These are phyloP conservation scores for Arachis monticola DNA, from an alignment of 331 rosid species.

Conservation along the genomic window DNA sequence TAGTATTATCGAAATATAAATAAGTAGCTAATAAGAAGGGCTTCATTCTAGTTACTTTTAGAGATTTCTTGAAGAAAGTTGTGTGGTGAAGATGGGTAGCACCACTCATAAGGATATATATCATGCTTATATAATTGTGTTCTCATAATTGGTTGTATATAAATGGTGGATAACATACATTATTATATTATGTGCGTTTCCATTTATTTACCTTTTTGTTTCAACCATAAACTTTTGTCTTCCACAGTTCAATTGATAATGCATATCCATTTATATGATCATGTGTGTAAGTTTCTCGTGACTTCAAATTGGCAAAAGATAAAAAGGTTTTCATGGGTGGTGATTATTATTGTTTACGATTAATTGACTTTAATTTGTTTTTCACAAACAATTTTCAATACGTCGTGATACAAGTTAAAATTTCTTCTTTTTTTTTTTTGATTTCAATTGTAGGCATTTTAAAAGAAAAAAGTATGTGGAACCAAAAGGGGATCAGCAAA, in stretches of 20 bases:
- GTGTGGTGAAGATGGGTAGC: not conserved
- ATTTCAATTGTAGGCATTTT: no score
- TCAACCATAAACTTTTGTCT: slow-evolving; percentile 24
- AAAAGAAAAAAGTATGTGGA: no score
- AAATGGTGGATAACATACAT: not conserved
- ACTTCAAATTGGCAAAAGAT: slow-evolving; percentile 13
- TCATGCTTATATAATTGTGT: slow-evolving; percentile 32
- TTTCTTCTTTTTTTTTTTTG: no score
- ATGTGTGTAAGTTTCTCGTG: slow-evolving; percentile 36
- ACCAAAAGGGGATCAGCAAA: no score
- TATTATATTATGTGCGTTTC: slow-evolving; percentile 16
- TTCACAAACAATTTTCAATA: not conserved
- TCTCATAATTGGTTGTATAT: not conserved
- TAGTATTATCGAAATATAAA: no score
- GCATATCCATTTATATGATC: slow-evolving; percentile 15
- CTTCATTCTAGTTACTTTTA: not conserved
- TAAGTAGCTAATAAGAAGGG: no score
- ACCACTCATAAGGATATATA: slow-evolving; percentile 26
- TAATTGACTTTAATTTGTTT: not conserved
- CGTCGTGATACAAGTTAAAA: no score
- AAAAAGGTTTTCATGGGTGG: slow-evolving; percentile 7
- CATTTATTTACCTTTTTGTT: slow-evolving; percentile 14
- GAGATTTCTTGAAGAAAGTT: slow-evolving; percentile 22
- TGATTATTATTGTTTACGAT: not conserved
- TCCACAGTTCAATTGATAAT: slow-evolving; percentile 12